Evolutionary conservation across 768 basidiomycete genomes (phyloP).

Genomic region (Boletus eberwhitei): DNA sequence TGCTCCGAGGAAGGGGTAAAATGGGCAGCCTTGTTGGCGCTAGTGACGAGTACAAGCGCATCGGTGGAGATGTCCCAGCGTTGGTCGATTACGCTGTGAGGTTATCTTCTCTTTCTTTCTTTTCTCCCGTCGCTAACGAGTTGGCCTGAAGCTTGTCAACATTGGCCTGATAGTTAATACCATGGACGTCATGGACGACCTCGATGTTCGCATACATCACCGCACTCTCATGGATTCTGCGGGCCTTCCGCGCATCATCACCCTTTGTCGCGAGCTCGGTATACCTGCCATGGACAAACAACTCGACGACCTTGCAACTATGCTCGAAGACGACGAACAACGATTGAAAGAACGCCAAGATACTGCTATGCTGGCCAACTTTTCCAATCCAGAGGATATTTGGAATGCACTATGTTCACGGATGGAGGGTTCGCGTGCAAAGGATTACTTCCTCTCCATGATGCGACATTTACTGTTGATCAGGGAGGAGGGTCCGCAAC

Average conservation of each 20-base stretch:
- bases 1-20: slow-evolving; percentile 79
- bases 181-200: slow-evolving; percentile 62
- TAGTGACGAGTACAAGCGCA: slow-evolving; percentile 80
- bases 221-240: slow-evolving; percentile 88
- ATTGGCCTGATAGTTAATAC: slow-evolving; percentile 71
- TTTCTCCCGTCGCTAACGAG: slow-evolving; percentile 10
- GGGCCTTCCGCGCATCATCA: slow-evolving; percentile 71
- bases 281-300: slow-evolving; percentile 64
- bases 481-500: slow-evolving; percentile 78
- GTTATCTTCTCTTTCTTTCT: slow-evolving; percentile 9
- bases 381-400: slow-evolving; percentile 81
- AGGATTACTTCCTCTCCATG: slow-evolving; percentile 86
- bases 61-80: slow-evolving; percentile 60
- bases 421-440: slow-evolving; percentile 74
- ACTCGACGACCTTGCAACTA: slow-evolving; percentile 54
- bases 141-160: slow-evolving; percentile 41
- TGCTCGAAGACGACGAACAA: slow-evolving; percentile 73
- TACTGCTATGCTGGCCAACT: slow-evolving; percentile 68
- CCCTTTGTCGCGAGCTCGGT: slow-evolving; percentile 63
- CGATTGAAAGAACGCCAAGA: slow-evolving; percentile 72
- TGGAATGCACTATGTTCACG: slow-evolving; percentile 78
- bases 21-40: slow-evolving; percentile 97
- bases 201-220: slow-evolving; percentile 82
- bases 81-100: slow-evolving; percentile 86
- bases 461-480: slow-evolving; percentile 92